A percentile compares a stretch with the other conserved stretches of the same genome.
Conservation (phyloP, 2,329 filamentous ascomycete species). For the Colletotrichum eleusines region DNA sequence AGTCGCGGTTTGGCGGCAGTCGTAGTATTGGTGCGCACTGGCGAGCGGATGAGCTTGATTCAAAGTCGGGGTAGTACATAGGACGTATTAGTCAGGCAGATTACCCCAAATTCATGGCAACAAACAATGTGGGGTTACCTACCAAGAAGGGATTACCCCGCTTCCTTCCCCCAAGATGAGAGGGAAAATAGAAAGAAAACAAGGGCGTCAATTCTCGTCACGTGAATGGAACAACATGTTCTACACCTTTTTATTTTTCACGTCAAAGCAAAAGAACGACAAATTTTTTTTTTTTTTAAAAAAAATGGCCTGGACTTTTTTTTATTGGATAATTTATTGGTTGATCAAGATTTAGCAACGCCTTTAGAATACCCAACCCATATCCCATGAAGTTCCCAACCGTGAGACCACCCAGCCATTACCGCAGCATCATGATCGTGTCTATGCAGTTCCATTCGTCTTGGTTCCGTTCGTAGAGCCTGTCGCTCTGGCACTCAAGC, state of each 20-base stretch:
- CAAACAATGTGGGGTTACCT: not conserved
- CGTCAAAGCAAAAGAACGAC: too few relatives aligned
- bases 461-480: slow-evolving; percentile 23
- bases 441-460: slow-evolving; percentile 27
- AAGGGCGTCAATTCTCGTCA: not conserved
- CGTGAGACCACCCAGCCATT: not conserved
- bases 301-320: not conserved
- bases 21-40: not conserved
- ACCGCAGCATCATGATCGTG: not conserved
- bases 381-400: not conserved
- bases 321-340: not conserved
- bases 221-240: not conserved
- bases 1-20: not conserved
- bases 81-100: not conserved
- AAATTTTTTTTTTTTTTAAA: too few relatives aligned
- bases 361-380: not conserved
- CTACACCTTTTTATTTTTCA: too few relatives aligned
- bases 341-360: not conserved
- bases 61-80: not conserved
- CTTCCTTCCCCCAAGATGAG: not conserved
- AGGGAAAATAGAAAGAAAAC: too few relatives aligned
- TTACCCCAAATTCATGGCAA: not conserved
- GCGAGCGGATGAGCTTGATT: not conserved
- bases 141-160: not conserved
- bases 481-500: slow-evolving; percentile 40